A percentile compares a stretch with the other conserved stretches of the same genome.
Evolutionary conservation across 2,329 filamentous ascomycete species (phyloP).

Genomic region (Talaromyces sp.): DNA sequence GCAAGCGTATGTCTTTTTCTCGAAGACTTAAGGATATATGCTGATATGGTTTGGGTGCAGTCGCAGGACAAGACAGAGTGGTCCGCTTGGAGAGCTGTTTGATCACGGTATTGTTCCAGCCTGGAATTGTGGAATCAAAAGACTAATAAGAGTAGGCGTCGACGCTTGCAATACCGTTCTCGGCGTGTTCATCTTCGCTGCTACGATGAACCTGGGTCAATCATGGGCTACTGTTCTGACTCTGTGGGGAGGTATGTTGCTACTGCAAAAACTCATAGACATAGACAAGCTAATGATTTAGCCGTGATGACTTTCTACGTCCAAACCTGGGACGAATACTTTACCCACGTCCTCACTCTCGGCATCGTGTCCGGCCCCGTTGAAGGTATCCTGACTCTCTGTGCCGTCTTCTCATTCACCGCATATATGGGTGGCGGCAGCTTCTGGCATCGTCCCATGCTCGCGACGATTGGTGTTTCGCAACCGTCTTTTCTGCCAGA

Average conservation of each 20-base stretch:
- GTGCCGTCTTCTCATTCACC: constrained; percentile 76
- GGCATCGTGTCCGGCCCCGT: constrained; percentile 92
- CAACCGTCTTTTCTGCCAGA: constrained; percentile 62
- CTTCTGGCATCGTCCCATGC: constrained; percentile 87
- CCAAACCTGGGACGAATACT: constrained; percentile 99
- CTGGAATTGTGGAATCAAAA: not conserved
- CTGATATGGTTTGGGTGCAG: constrained; percentile 41
- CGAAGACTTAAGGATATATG: not conserved
- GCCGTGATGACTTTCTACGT: constrained; percentile 95
- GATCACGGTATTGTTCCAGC: constrained; percentile 65
- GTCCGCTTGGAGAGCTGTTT: constrained; percentile 91
- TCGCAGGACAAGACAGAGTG: constrained; percentile 84
- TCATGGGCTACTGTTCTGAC: constrained; percentile 81
- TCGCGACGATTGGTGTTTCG: constrained; percentile 67
- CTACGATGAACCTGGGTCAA: constrained; percentile 88
- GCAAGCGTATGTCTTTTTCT: constrained; percentile 66
- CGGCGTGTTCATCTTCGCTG: constrained; percentile 87
- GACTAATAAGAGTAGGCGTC: constrained; percentile 52
- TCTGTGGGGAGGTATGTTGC: constrained; percentile 70
- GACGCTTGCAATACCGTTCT: constrained; percentile 96
- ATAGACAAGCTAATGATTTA: constrained; percentile 30
- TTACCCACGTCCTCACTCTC: constrained; percentile 91
- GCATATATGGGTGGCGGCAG: constrained; percentile 80
- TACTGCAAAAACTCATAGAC: constrained; percentile 27
- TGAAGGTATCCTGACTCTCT: constrained; percentile 84